Evolutionary conservation across 306 rosid genomes (phyloP), one percentile per base, ranked within the genome.

Genomic region (Castanea mollissima): DNA sequence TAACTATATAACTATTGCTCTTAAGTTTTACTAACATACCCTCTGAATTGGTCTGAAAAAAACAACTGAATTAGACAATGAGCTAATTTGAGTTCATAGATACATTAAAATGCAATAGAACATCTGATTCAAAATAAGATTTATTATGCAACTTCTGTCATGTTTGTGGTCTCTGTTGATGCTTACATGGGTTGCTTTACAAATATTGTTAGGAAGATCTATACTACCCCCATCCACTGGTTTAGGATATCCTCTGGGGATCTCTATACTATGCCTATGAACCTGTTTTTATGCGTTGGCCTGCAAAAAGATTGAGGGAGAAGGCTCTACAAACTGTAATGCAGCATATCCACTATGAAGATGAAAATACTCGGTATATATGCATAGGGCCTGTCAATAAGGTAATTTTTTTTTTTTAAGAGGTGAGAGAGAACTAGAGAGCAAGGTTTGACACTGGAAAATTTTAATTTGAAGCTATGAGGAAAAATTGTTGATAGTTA

Each of bases 361-460:
- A 93, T 79, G 97, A 93, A 88, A 93, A 93, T 84, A 91, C 98
- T 85, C 93, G 98, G 55, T 91, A 91, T 85, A 34, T 90, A 73
- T 93, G 98, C 86, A 93, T 93, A 70, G 97, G 98, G 58, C 98
- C 95, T 67, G 98, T 91, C 49, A 93, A 93, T 79, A 93, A 93
- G 97, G 97, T 93, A 90, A 49, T 49, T 49, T 49, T 49, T 46
- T 46, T 49, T 49, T 12, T 25, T 25, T 1, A 25, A 25, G 27
- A 25, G 1, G 27, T 25, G 27, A 25, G 27, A 25, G 27, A 25
- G 27, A 25, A 25, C 27, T 25, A 25, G 27, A 25, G 27, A 25
- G 27, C 27, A 25, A 25, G 1, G 27, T 25, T 25, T 25, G 27
- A 25, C 27, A 25, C 27, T 25, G 27, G 27, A 25, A 25, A 25